Evolutionary conservation across 495 filamentous ascomycete species (phyloP), one percentile per base, ranked within the genome.

Genomic region (Annulohypoxylon stygium): DNA sequence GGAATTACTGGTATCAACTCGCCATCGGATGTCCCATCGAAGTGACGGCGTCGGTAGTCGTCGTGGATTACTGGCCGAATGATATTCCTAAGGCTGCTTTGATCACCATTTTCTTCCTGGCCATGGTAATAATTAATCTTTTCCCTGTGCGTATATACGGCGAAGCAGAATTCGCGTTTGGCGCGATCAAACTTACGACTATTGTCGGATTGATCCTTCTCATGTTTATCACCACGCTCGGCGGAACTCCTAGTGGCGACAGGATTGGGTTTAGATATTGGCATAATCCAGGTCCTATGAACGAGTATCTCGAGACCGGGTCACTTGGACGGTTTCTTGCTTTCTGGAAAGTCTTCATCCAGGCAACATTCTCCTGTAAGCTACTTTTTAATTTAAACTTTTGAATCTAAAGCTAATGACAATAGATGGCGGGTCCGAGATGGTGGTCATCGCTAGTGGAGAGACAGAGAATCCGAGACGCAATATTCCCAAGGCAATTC

Each of bases 381-480:
- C 20, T 23, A 23, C 20, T 23, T 23, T 23, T 23, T 1, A 23
- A 23, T 23, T 23, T 23, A 23, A 23, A 23, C 20, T 23, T 23
- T 23, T 23, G 20, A 23, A 23, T 23, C 1, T 23, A 23, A 23
- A 23, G 20, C 20, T 23, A 23, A 23, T 23, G 20, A 23, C 20
- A 23, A 23, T 23, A 23, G 20, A 88, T 63, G 83, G 87, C 1
- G 88, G 88, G 3, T 83, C 88, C 7, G 84, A 86, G 73, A 86
- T 84, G 63, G 82, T 88, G 2, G 88, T 88, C 36, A 87, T 94
- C 70, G 91, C 92, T 5, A 90, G 91, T 1, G 91, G 89, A 54
- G 92, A 94, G 81, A 92, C 91, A 5, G 84, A 88, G 61, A 92
- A 93, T 69, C 91, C 91, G 2, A 83, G 90, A 69, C 86, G 88